A percentile compares a stretch with the other conserved stretches of the same genome.
Conservation (phyloP, 2,329 filamentous ascomycete species). For the Monilinia aucupariae region DNA sequence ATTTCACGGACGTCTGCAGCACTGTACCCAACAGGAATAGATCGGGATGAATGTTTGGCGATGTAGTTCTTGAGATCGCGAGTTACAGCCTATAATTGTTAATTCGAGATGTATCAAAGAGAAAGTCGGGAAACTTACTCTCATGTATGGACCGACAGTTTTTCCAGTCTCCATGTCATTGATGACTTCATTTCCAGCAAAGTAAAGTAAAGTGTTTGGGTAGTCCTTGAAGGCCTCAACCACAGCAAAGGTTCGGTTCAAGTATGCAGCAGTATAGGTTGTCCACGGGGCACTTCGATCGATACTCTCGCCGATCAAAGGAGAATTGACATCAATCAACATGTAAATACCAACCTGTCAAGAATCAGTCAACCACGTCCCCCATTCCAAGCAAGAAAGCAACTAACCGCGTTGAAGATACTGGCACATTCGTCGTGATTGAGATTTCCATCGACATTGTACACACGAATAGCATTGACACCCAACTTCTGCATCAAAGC, state of each 20-base stretch:
- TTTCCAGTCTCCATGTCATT: slow-evolving; percentile 56
- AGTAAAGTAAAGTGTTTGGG: slow-evolving; percentile 66
- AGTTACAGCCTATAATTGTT: slow-evolving; percentile 56
- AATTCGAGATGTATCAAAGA: slow-evolving; percentile 11
- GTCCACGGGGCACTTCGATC: slow-evolving; percentile 51
- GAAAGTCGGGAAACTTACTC: slow-evolving; percentile 33
- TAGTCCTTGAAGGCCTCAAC: slow-evolving; percentile 63
- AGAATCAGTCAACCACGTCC: too few relatives aligned
- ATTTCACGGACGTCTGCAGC: slow-evolving; percentile 72
- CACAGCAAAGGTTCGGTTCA: slow-evolving; percentile 62
- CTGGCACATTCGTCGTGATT: slow-evolving; percentile 63
- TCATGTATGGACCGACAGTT: slow-evolving; percentile 61
- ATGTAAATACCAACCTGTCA: slow-evolving; percentile 56
- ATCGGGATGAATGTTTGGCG: slow-evolving; percentile 60
- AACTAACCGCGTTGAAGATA: slow-evolving; percentile 55
- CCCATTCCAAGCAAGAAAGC: slow-evolving; percentile 22
- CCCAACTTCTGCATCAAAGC: slow-evolving; percentile 59
- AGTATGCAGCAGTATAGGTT: slow-evolving; percentile 54
- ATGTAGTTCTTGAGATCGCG: slow-evolving; percentile 79
- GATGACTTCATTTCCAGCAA: slow-evolving; percentile 75
- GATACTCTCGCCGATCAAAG: slow-evolving; percentile 53
- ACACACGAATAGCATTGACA: slow-evolving; percentile 64
- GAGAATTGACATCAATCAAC: slow-evolving; percentile 64
- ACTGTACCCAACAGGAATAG: slow-evolving; percentile 74
- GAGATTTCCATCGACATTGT: slow-evolving; percentile 59